Conservation (phyloP, 768 basidiomycete genomes). For the Coprinopsis cinerea region DNA sequence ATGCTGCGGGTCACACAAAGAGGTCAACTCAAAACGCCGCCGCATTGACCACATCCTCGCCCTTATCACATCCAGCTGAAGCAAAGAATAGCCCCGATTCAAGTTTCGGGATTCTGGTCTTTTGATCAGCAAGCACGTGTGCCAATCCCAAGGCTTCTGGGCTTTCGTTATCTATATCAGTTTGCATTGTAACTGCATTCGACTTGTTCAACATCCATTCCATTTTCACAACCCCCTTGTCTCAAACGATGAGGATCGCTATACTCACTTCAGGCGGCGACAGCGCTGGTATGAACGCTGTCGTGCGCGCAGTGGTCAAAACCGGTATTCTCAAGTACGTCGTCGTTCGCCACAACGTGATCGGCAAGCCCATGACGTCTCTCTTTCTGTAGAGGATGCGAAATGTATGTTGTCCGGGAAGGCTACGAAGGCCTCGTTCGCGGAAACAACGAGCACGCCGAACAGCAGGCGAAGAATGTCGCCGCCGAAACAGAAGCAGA, state of each 20-base stretch:
- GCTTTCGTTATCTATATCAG: not conserved
- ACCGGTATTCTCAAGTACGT: constrained; percentile 84
- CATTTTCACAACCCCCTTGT: not conserved
- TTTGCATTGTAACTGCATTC: not conserved
- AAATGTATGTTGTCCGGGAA: constrained; percentile 94
- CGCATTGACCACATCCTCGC: not conserved
- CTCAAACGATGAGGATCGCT: constrained; percentile 72
- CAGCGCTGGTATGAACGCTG: constrained; percentile 96
- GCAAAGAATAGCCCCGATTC: not conserved
- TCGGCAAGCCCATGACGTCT: not conserved
- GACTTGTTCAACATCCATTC: not conserved
- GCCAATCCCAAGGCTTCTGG: not conserved
- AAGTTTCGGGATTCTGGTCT: no score
- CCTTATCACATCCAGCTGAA: not conserved
- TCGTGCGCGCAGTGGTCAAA: constrained; percentile 90
- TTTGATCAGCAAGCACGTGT: not conserved
- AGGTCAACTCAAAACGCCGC: no score
- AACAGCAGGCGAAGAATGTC: constrained; percentile 15
- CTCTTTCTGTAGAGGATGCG: constrained; percentile 67
- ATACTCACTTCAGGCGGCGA: constrained; percentile 96
- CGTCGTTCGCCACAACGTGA: constrained; percentile 2
- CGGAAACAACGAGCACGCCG: constrained; percentile 57
- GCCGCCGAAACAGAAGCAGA: constrained; percentile 17
- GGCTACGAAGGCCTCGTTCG: constrained; percentile 97
- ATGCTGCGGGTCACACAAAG: no score